A percentile compares a stretch with the other conserved stretches of the same genome.
Conservation (phyloP, 805 yeast species). For the Hanseniaspora meyeri region DNA sequence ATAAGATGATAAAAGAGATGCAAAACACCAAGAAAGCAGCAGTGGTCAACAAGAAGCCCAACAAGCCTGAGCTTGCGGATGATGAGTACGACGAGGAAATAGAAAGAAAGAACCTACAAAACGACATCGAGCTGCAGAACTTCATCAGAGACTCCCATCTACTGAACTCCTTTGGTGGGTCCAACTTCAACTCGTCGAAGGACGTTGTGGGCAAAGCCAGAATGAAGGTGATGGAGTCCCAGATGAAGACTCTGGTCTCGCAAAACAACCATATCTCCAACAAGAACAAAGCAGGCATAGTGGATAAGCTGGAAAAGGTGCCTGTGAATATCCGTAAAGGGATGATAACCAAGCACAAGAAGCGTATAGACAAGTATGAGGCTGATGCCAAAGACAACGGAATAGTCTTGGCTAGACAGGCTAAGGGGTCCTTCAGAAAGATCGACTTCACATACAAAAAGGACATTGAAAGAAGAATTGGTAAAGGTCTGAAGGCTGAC, state of each 20-base stretch:
- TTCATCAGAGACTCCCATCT: slow-evolving; percentile 63
- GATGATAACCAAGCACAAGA: slow-evolving; percentile 47
- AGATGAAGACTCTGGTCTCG: slow-evolving; percentile 39
- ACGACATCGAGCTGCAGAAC: slow-evolving; percentile 62
- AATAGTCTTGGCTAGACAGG: slow-evolving; percentile 59
- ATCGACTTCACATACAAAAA: slow-evolving; percentile 36
- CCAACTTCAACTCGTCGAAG: slow-evolving; percentile 20
- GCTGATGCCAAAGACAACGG: slow-evolving; percentile 82
- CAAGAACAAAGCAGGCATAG: slow-evolving; percentile 28
- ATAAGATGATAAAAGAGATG: slow-evolving; percentile 26
- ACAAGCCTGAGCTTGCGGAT: slow-evolving; percentile 15
- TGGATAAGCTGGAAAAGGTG: slow-evolving; percentile 50
- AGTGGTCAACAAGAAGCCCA: slow-evolving; percentile 30
- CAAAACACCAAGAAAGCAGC: slow-evolving; percentile 29
- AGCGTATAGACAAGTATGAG: slow-evolving; percentile 46
- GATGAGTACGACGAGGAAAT: slow-evolving; percentile 27
- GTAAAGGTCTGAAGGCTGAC: slow-evolving; percentile 22
- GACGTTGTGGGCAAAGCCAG: slow-evolving; percentile 51
- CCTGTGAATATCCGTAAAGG: slow-evolving; percentile 86
- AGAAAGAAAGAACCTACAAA: slow-evolving; percentile 45
- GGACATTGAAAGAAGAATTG: slow-evolving; percentile 32
- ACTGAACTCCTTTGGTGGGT: slow-evolving; percentile 28
- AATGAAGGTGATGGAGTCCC: slow-evolving; percentile 46
- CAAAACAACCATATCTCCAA: slow-evolving; percentile 24
- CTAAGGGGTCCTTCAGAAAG: slow-evolving; percentile 37